These are phyloP conservation scores for Perkinsus marinus DNA, from an alignment of 169 alveolate species.

Conservation along the genomic window DNA sequence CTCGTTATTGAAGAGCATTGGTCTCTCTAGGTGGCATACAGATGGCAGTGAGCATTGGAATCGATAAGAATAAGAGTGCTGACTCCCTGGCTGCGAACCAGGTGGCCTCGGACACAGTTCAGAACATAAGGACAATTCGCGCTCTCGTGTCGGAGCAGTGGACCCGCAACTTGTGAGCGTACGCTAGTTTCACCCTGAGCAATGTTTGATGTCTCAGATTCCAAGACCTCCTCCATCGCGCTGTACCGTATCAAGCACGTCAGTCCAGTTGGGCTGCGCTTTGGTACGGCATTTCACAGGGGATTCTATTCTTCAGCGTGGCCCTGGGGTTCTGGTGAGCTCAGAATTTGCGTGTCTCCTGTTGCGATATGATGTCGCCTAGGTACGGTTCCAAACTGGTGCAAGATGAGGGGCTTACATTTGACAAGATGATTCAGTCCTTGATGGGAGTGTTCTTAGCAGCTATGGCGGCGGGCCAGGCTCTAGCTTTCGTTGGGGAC, in stretches of 20 bases:
- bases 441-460: conserved; percentile 31
- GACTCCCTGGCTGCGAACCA: conserved; percentile 34
- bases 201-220: background rate
- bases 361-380: background rate
- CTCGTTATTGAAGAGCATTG: background rate
- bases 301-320: conserved; percentile 31
- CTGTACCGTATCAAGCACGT: background rate
- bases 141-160: conserved; percentile 43
- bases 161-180: background rate
- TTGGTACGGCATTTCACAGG: conserved; percentile 45
- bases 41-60: background rate
- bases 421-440: conserved; percentile 37
- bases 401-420: conserved; percentile 24
- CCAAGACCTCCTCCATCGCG: background rate
- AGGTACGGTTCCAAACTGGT: conserved; percentile 32
- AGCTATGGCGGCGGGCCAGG: conserved; percentile 26
- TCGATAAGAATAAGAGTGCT: background rate
- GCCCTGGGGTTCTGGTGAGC: conserved; percentile 30
- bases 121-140: conserved; percentile 49
- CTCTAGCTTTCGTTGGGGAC: conserved; percentile 28
- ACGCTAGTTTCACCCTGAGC: background rate
- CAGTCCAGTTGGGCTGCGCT: conserved; percentile 43
- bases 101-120: conserved; percentile 46
- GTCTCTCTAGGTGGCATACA: background rate
- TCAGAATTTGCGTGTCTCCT: no score